Percentiles rank a stretch among this genome's conserved stretches.
Evolutionary conservation across 352 stramenopile species (phyloP).

Genomic region (Phytophthora chlamydospora): DNA sequence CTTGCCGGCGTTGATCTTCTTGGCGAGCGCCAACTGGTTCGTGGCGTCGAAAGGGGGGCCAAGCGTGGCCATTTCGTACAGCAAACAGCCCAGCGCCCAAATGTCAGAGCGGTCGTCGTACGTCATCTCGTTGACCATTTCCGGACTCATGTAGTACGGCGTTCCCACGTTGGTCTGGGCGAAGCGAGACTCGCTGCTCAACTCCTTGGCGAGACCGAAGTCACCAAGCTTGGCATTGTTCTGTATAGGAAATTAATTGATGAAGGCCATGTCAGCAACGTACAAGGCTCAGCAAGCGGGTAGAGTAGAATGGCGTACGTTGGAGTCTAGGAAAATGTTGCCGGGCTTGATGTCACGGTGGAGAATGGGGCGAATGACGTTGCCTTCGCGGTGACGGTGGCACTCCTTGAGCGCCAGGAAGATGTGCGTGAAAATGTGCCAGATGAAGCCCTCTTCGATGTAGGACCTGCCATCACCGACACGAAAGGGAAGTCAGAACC

Average conservation of each 20-base stretch:
- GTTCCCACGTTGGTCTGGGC: conserved; percentile 93
- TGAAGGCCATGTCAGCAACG: conserved; percentile 9
- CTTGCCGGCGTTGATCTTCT: conserved; percentile 94
- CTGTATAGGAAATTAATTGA: conserved; percentile 28
- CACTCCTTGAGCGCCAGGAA: conserved; percentile 92
- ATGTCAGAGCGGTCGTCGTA: conserved; percentile 94
- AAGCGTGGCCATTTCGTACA: conserved; percentile 92
- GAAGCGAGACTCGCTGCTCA: conserved; percentile 90
- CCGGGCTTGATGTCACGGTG: conserved; percentile 93
- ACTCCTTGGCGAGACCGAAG: conserved; percentile 92
- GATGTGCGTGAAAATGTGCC: conserved; percentile 93
- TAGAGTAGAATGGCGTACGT: conserved; percentile 51
- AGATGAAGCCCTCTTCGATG: conserved; percentile 94
- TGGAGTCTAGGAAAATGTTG: conserved; percentile 93
- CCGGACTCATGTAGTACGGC: conserved; percentile 93
- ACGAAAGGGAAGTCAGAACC: not conserved
- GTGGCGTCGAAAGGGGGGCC: conserved; percentile 92
- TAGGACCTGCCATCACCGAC: conserved; percentile 59
- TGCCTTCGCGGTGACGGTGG: conserved; percentile 87
- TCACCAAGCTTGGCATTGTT: conserved; percentile 93
- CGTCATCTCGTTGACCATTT: conserved; percentile 93
- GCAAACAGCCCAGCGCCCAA: conserved; percentile 89
- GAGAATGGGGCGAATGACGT: conserved; percentile 82
- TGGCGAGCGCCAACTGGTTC: conserved; percentile 92
- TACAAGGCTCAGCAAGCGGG: not conserved